phyloP scores from a whole-genome alignment of 768 basidiomycete species.

The Trametes villosa region DNA sequence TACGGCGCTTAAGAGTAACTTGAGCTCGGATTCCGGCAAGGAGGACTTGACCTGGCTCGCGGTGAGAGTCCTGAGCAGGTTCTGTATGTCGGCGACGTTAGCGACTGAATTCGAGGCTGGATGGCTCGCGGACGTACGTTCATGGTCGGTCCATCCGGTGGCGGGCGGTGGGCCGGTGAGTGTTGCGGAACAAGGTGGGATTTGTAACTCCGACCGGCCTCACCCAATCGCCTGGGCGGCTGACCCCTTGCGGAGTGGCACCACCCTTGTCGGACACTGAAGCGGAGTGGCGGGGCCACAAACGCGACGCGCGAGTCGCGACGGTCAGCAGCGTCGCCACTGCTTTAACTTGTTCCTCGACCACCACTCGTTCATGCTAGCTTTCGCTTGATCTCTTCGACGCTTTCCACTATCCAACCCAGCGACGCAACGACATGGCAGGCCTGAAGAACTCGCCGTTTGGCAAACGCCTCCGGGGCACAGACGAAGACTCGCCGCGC shows the following conservation, averaged over 20 bases:
- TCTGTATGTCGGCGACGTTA: constrained; percentile 49
- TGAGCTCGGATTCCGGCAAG: constrained; percentile 71
- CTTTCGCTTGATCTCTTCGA: constrained; percentile 28
- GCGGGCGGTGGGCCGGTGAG: constrained; percentile 32
- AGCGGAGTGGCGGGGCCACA: constrained; percentile 19
- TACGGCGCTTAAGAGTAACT: constrained; percentile 79
- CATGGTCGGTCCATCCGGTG: constrained; percentile 40
- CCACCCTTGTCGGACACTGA: no score
- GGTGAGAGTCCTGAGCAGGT: constrained; percentile 87
- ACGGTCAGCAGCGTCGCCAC: constrained; percentile 25
- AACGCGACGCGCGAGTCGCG: constrained; percentile 27
- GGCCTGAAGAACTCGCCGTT: constrained; percentile 84
- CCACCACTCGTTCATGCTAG: constrained; percentile 27
- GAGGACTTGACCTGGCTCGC: constrained; percentile 69
- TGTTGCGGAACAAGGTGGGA: constrained; percentile 32
- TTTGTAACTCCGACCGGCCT: constrained; percentile 34
- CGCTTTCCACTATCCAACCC: constrained; percentile 24
- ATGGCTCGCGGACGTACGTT: constrained; percentile 39
- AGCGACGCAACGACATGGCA: constrained; percentile 51
- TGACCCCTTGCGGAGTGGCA: constrained; percentile 4
- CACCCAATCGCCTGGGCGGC: not conserved
- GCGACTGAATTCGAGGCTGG: constrained; percentile 31
- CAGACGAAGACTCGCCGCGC: constrained; percentile 57
- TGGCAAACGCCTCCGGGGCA: constrained; percentile 78
- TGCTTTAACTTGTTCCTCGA: constrained; percentile 8